phyloP scores from a whole-genome alignment of 2,329 filamentous ascomycete genomes.

The Trematosphaeria pertusa region DNA sequence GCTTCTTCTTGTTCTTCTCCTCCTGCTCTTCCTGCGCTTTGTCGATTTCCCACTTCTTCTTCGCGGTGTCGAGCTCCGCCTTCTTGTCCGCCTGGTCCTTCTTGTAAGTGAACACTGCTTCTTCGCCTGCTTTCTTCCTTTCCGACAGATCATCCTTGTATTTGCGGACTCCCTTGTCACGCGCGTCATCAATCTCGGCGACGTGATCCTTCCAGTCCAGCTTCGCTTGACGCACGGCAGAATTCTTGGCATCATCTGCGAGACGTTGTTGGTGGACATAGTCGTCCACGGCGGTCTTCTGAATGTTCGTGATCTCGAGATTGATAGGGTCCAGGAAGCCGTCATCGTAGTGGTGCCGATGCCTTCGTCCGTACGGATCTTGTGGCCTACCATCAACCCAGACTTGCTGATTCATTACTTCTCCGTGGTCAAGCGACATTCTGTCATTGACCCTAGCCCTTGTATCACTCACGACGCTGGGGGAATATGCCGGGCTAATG shows the following conservation, averaged over 20 bases:
- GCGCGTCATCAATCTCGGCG: background rate
- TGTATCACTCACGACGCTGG: background rate
- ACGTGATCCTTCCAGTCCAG: slow-evolving; percentile 1
- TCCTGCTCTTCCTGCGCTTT: slow-evolving; percentile 1
- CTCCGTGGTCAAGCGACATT: background rate
- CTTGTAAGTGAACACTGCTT: background rate
- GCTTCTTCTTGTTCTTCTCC: background rate
- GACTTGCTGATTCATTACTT: background rate
- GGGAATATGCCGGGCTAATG: background rate
- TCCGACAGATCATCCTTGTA: background rate
- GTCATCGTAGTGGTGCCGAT: background rate
- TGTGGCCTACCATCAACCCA: background rate
- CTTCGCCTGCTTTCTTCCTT: background rate
- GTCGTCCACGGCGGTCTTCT: background rate
- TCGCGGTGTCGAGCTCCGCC: background rate
- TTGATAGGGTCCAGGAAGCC: background rate
- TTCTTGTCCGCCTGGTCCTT: background rate
- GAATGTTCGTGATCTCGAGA: background rate
- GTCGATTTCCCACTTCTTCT: slow-evolving; percentile 1
- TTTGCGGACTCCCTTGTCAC: background rate
- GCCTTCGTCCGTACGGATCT: background rate
- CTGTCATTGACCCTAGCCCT: slow-evolving; percentile 1
- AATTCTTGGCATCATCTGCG: background rate
- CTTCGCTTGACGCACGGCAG: background rate
- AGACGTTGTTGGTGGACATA: background rate